A percentile compares a stretch with the other conserved stretches of the same genome.
Evolutionary conservation across 2,329 filamentous ascomycete species (phyloP).

Genomic region (Whalleya microplaca): DNA sequence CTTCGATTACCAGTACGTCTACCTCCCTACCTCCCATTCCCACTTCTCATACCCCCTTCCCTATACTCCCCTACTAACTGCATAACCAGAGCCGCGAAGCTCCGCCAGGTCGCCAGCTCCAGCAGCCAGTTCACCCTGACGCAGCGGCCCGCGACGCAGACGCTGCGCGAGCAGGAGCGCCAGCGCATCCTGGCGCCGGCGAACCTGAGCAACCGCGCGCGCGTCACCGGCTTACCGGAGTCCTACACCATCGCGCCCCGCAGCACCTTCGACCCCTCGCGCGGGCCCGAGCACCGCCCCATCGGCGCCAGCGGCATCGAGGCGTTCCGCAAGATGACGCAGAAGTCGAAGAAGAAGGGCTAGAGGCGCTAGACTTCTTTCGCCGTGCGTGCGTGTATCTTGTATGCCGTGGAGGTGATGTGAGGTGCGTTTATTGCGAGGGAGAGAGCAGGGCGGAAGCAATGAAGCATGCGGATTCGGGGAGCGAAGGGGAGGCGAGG

Average conservation of each 20-base stretch:
- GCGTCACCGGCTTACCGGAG: slow-evolving; percentile 56
- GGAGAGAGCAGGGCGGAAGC: too few species aligned
- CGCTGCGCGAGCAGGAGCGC: slow-evolving; percentile 52
- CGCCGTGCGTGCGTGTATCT: background rate
- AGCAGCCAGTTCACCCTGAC: slow-evolving; percentile 40
- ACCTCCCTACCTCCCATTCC: too few species aligned
- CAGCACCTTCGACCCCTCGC: slow-evolving; percentile 62
- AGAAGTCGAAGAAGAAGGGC: slow-evolving; percentile 60
- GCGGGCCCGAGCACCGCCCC: slow-evolving; percentile 58
- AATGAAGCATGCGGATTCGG: too few species aligned
- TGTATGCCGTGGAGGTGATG: background rate
- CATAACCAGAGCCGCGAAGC: slow-evolving; percentile 53
- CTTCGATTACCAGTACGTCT: slow-evolving; percentile 66
- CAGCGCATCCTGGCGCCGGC: slow-evolving; percentile 63
- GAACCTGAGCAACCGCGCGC: slow-evolving; percentile 58
- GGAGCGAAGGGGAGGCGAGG: too few species aligned
- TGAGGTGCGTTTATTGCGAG: background rate
- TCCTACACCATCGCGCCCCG: slow-evolving; percentile 64
- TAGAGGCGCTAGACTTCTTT: slow-evolving; percentile 4
- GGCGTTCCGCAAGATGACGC: slow-evolving; percentile 68
- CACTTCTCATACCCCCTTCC: background rate
- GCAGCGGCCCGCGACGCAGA: slow-evolving; percentile 33
- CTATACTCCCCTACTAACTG: slow-evolving; percentile 9
- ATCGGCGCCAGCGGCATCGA: slow-evolving; percentile 67
- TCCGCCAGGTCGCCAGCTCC: slow-evolving; percentile 48